phyloP scores from a whole-genome alignment of 495 filamentous ascomycete species.

The Aspergillus coremiiformis region DNA sequence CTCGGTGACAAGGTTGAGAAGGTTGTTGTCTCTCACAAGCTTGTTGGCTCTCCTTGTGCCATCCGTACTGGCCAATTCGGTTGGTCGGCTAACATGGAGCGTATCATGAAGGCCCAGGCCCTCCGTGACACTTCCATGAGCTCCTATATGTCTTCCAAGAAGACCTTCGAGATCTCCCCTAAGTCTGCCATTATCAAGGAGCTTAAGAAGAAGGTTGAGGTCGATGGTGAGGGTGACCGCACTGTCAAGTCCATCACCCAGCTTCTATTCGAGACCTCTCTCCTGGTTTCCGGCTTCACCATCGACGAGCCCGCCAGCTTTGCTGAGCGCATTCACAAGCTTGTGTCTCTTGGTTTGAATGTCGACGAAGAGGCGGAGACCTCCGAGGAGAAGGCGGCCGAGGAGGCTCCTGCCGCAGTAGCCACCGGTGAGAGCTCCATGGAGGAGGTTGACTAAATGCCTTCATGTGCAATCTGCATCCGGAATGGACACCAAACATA shows the following conservation, averaged over 20 bases:
- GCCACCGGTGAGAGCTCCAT: conserved; percentile 59
- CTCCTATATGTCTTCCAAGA: conserved; percentile 99
- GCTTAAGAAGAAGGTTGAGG: conserved; percentile 96
- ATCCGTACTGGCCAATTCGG: conserved; percentile 99
- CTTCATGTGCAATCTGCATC: conserved; percentile 2
- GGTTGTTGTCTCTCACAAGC: conserved; percentile 98
- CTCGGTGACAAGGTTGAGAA: conserved; percentile 99
- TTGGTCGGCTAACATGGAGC: conserved; percentile 99
- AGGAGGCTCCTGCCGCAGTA: conserved; percentile 54
- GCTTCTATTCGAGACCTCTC: conserved; percentile 96
- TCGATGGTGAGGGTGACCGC: conserved; percentile 94
- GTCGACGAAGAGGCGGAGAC: conserved; percentile 86
- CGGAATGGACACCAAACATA: conserved; percentile 10
- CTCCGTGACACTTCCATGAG: conserved; percentile 99
- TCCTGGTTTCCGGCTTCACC: conserved; percentile 97
- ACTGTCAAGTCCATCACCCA: conserved; percentile 98
- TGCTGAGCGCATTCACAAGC: conserved; percentile 98
- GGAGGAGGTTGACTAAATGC: conserved; percentile 66
- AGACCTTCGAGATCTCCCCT: conserved; percentile 99
- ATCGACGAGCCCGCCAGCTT: conserved; percentile 97
- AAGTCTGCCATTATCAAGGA: conserved; percentile 96
- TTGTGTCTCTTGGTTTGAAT: conserved; percentile 92
- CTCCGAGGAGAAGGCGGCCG: conserved; percentile 52
- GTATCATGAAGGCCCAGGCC: conserved; percentile 99
- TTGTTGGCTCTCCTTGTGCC: conserved; percentile 89